Evolutionary conservation across 2,329 filamentous ascomycete genomes (phyloP).

Genomic region (Albophoma yamanashiensis): DNA sequence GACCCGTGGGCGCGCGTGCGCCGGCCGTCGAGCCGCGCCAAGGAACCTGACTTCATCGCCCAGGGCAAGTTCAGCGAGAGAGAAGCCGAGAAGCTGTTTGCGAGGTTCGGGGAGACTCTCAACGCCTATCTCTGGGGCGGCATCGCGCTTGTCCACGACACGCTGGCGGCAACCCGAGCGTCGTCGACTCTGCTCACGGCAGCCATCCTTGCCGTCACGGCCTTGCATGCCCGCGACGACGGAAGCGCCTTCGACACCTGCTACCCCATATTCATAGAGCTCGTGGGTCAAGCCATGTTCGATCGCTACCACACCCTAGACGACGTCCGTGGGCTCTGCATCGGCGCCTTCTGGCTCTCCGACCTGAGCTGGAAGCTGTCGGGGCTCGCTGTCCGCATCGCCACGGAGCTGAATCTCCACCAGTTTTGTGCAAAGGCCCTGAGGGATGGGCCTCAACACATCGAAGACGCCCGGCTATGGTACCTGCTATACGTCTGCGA

Average conservation of each 20-base stretch:
- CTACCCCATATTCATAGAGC: conserved; percentile 45
- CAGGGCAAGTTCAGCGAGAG: conserved; percentile 13
- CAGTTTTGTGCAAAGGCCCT: conserved; percentile 39
- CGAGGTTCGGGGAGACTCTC: conserved; percentile 15
- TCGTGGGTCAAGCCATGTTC: conserved; percentile 47
- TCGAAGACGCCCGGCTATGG: conserved; percentile 48
- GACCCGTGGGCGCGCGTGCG: conserved; percentile 13
- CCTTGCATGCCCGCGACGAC: conserved; percentile 16
- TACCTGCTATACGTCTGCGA: conserved; percentile 56
- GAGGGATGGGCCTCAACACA: conserved; percentile 30
- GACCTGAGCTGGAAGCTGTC: conserved; percentile 47
- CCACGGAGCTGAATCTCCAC: conserved; percentile 45
- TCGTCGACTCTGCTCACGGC: conserved; percentile 19
- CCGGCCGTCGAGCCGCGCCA: conserved; percentile 3
- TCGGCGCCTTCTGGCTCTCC: conserved; percentile 54
- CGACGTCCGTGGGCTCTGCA: conserved; percentile 48
- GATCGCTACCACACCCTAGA: conserved; percentile 42
- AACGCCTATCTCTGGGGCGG: conserved; percentile 22
- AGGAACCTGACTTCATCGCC: conserved; percentile 17
- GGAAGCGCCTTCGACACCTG: conserved; percentile 42
- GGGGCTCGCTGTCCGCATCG: conserved; percentile 46
- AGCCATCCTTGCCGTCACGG: conserved; percentile 21
- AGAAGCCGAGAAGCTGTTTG: conserved; percentile 17
- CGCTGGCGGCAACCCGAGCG: conserved; percentile 13
- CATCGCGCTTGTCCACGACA: conserved; percentile 17